These are phyloP conservation scores for Lepidium didymum DNA, from an alignment of 345 rosid species.

Conservation along the genomic window DNA sequence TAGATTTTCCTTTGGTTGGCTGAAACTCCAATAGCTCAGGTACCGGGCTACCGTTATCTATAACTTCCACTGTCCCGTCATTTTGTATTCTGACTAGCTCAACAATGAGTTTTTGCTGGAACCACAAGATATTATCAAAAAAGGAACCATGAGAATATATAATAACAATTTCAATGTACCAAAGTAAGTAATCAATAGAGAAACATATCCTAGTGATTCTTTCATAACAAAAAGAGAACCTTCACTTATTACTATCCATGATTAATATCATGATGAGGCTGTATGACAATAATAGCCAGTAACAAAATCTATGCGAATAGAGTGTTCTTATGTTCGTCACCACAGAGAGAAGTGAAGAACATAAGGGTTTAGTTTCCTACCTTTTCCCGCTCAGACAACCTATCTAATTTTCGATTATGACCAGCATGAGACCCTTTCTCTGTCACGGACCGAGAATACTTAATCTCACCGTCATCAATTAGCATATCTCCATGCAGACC, in stretches of 20 bases:
- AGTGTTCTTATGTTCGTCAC: not conserved
- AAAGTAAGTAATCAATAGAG: not conserved
- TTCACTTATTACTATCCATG: not conserved
- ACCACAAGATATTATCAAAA: not conserved
- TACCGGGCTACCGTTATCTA: conserved; percentile 53
- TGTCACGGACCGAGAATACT: conserved; percentile 58
- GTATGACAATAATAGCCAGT: not conserved
- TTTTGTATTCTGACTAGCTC: conserved; percentile 86
- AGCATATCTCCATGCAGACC: conserved; percentile 27
- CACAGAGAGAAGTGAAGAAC: not conserved
- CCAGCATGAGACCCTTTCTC: conserved; percentile 42
- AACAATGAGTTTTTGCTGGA: conserved; percentile 74
- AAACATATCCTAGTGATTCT: not conserved
- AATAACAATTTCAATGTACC: not conserved
- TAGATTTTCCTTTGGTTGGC: conserved; percentile 41
- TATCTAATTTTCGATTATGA: conserved; percentile 59
- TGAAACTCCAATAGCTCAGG: conserved; percentile 74
- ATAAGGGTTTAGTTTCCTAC: conserved; percentile 28
- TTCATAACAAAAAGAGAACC: not conserved
- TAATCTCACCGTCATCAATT: conserved; percentile 38
- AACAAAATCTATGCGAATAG: not conserved
- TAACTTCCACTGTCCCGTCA: conserved; percentile 90
- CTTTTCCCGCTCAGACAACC: conserved; percentile 80
- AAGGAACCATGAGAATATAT: not conserved
- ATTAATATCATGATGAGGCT: not conserved